Conservation (phyloP, 1,139 yeast species). For the Martiniozyma asiatica region DNA sequence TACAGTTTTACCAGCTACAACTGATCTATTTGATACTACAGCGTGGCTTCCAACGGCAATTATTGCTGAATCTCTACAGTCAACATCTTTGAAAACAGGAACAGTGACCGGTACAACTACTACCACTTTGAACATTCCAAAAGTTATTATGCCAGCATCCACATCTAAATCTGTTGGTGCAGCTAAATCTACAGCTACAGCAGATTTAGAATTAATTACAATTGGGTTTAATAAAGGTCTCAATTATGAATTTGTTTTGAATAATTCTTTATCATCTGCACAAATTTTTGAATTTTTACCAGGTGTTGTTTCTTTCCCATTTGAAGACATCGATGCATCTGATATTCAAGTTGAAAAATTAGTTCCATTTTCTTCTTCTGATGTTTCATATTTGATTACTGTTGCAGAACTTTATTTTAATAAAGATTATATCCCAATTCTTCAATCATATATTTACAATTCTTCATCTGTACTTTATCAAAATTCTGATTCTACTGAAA, state of each 20-base stretch:
- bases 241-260: slow-evolving; percentile 63
- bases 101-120: slow-evolving; percentile 24
- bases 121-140: slow-evolving; percentile 45
- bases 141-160: slow-evolving; percentile 47
- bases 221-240: slow-evolving; percentile 60
- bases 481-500: slow-evolving; percentile 35
- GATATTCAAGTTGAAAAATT: slow-evolving; percentile 46
- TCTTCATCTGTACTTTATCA: slow-evolving; percentile 37
- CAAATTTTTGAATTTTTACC: slow-evolving; percentile 69
- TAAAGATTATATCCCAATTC: slow-evolving; percentile 28
- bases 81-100: too few relatives aligned
- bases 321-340: slow-evolving; percentile 25
- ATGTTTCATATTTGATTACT: slow-evolving; percentile 46
- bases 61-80: slow-evolving; percentile 25
- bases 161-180: slow-evolving; percentile 30
- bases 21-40: slow-evolving; percentile 3
- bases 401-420: slow-evolving; percentile 74
- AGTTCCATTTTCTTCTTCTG: slow-evolving; percentile 47
- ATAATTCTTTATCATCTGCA: slow-evolving; percentile 56
- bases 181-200: slow-evolving; percentile 17
- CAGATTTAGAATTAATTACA: slow-evolving; percentile 39
- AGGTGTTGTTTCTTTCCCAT: slow-evolving; percentile 40
- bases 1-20: slow-evolving; percentile 4
- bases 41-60: slow-evolving; percentile 41
- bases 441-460: slow-evolving; percentile 34